Base-by-base conservation (phyloP, 2,329 filamentous ascomycete genomes). In the Didymella lethalis region DNA sequence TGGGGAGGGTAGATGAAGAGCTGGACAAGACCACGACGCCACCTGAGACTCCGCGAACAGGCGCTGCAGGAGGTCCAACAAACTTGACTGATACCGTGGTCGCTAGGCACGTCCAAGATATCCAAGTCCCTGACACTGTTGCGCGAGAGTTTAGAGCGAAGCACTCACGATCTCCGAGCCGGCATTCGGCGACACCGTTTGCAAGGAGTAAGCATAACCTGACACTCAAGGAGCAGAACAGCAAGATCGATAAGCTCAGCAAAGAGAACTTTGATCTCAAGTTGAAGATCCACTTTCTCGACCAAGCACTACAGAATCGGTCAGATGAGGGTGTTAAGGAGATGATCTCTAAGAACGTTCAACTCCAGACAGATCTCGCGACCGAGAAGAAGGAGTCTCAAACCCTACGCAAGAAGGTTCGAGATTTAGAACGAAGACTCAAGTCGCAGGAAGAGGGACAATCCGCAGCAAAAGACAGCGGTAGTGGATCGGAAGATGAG, bases 261-360 rank as follows among this genome's bases (percentile, higher is more conserved):
- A 99, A 99, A 79, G 95, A 99, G 77, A 99, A 99, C 74, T 99
- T 98, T 74, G 92, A 92, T 25, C 83, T 99, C 41, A 69, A 69
- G 54, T 57, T 69, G 10, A 69, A 97, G 75, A 95, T 98, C 64
- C 96, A 97, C 83, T 99, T 97, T 73, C 85, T 99, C 48, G 96
- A 94, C 70, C 92, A 98, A 76, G 90, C 94, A 1, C 81, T 99
- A 20, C 93, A 96, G 77, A 95, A 94, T 73, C 86, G 96, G 41
- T 97, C 93, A 1, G 94, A 98, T 75, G 94, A 98, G 79, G 93
- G 93, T 64, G 90, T 99, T 75, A 96, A 96, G 79, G 94, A 97
- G 75, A 96, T 97, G 89, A 96, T 98, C 69, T 93, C 92, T 44
- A 94, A 97, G 77, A 99, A 97, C 70, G 94, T 98, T 4, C 93